These are phyloP conservation scores for Hypoxylon rubiginosum DNA, from an alignment of 2,329 filamentous ascomycete species.

Conservation along the genomic window DNA sequence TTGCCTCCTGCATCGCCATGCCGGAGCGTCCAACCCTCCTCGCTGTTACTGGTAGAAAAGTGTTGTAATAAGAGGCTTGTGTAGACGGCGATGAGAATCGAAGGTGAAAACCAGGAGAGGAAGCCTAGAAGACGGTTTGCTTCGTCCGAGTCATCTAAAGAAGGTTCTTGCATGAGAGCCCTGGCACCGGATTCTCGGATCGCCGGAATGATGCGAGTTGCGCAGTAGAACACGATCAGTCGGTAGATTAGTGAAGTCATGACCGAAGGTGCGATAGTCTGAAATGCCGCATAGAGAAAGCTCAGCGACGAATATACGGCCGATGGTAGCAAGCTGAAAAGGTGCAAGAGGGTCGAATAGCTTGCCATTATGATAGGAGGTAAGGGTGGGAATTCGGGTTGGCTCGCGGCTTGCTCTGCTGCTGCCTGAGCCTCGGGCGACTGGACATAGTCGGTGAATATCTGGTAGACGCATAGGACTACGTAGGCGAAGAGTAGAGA, in stretches of 20 bases:
- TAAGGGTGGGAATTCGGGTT: conserved; percentile 94
- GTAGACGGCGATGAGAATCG: conserved; percentile 94
- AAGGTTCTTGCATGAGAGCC: conserved; percentile 86
- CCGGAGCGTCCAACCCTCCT: conserved; percentile 85
- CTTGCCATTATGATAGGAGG: conserved; percentile 99
- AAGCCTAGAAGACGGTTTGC: conserved; percentile 85
- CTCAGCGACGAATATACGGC: conserved; percentile 87
- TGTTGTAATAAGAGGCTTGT: conserved; percentile 96
- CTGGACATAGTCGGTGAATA: conserved; percentile 97
- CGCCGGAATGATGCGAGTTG: conserved; percentile 94
- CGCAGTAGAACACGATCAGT: conserved; percentile 94
- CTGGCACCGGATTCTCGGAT: conserved; percentile 88
- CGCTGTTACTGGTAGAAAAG: conserved; percentile 82
- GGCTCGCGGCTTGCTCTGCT: conserved; percentile 64
- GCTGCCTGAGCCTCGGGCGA: conserved; percentile 72
- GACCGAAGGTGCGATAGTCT: conserved; percentile 94
- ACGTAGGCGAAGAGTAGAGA: conserved; percentile 96
- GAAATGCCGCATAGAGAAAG: conserved; percentile 90
- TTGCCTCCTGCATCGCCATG: conserved; percentile 87
- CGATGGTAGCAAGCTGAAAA: conserved; percentile 84
- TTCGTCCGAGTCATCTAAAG: conserved; percentile 86
- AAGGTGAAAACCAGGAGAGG: conserved; percentile 93
- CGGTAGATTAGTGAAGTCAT: conserved; percentile 96
- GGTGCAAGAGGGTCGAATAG: conserved; percentile 89
- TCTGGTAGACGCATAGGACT: conserved; percentile 98